phyloP scores from a whole-genome alignment of 257 asterid genomes.

The Salvia hispanica region DNA sequence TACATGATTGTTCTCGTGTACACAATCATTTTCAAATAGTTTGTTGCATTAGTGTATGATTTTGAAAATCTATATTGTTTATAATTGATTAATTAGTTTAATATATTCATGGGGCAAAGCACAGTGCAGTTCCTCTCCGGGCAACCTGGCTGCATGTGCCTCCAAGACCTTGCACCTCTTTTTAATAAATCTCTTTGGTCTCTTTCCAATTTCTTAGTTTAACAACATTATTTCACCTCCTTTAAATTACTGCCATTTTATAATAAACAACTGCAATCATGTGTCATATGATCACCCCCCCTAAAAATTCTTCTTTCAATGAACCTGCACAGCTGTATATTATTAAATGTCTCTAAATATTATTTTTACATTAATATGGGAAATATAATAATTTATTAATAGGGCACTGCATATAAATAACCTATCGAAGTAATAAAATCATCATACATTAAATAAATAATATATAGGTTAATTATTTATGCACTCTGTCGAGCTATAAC shows the following conservation, averaged over 20 bases:
- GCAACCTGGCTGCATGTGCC: slow-evolving; percentile 49
- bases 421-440: not conserved
- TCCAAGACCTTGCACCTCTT: slow-evolving; percentile 33
- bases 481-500: too few species aligned
- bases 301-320: slow-evolving; percentile 12
- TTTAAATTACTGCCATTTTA: not conserved
- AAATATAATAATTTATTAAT: too few species aligned
- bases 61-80: too few species aligned
- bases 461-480: not conserved
- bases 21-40: too few species aligned
- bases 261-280: not conserved
- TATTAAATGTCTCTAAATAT: not conserved
- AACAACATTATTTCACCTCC: not conserved
- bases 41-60: too few species aligned
- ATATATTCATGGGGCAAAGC: not conserved
- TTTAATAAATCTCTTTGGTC: not conserved
- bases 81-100: slow-evolving; percentile 33
- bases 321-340: not conserved
- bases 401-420: not conserved
- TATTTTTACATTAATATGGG: not conserved
- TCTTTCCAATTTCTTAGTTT: slow-evolving; percentile 21
- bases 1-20: too few species aligned
- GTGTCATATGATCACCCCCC: slow-evolving; percentile 13
- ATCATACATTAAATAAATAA: not conserved
- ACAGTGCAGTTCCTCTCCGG: slow-evolving; percentile 28